A percentile compares a stretch with the other conserved stretches of the same genome.
Conservation (phyloP, 2,329 filamentous ascomycete species). For the Calycina marina region DNA sequence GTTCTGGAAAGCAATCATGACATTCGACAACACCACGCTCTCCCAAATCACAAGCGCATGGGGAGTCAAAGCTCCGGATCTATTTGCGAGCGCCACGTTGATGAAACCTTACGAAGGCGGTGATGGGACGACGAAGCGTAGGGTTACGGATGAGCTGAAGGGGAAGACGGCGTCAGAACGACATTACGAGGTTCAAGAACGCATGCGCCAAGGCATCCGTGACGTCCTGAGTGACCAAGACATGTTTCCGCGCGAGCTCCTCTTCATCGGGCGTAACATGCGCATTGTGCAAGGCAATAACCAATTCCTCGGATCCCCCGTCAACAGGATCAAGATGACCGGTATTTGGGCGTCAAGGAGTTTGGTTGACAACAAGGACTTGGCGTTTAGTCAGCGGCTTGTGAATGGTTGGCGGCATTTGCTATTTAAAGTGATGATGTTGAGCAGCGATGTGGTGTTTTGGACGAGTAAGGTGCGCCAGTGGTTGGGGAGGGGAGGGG, state of each 20-base stretch:
- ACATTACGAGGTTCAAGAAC: slow-evolving; percentile 64
- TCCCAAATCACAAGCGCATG: slow-evolving; percentile 57
- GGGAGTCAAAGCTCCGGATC: slow-evolving; percentile 79
- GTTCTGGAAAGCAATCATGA: slow-evolving; percentile 91
- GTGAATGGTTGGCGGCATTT: slow-evolving; percentile 62
- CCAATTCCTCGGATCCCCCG: slow-evolving; percentile 56
- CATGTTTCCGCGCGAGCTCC: slow-evolving; percentile 55
- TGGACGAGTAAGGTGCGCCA: slow-evolving; percentile 69
- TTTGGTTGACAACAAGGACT: slow-evolving; percentile 58
- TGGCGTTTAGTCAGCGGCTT: slow-evolving; percentile 46
- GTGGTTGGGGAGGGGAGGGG: slow-evolving; percentile 58
- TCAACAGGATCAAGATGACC: slow-evolving; percentile 85
- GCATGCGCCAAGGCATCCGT: slow-evolving; percentile 48
- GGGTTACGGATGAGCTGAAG: slow-evolving; percentile 36
- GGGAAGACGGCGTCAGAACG: slow-evolving; percentile 40
- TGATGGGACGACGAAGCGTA: slow-evolving; percentile 51
- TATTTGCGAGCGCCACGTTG: slow-evolving; percentile 83
- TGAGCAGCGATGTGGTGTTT: slow-evolving; percentile 67
- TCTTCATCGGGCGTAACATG: slow-evolving; percentile 60
- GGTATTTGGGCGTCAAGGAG: slow-evolving; percentile 78
- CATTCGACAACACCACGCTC: slow-evolving; percentile 79
- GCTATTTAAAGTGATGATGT: slow-evolving; percentile 65
- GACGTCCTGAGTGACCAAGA: slow-evolving; percentile 53
- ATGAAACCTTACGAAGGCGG: slow-evolving; percentile 86
- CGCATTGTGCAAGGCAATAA: slow-evolving; percentile 63